Conservation (phyloP, 495 filamentous ascomycete species). For the Annulohypoxylon bovei region DNA sequence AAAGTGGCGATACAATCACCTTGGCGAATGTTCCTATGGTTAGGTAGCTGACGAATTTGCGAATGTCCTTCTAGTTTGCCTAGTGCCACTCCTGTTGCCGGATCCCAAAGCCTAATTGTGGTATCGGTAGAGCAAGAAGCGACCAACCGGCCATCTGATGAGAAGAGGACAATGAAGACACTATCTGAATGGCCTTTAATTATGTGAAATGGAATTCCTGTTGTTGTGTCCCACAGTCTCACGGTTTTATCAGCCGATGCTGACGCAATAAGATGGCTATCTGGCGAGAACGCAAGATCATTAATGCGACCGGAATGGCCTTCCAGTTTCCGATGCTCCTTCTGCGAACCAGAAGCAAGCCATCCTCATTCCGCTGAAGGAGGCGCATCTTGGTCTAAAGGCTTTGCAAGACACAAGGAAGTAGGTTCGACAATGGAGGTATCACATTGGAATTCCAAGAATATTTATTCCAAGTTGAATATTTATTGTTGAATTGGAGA, state of each 20-base stretch:
- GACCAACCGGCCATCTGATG: neutral
- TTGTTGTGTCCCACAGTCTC: neutral
- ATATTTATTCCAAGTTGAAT: neutral
- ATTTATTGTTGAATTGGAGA: neutral
- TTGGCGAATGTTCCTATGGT: slow-evolving; percentile 17
- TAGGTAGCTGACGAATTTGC: neutral
- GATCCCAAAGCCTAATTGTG: neutral
- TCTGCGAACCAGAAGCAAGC: neutral
- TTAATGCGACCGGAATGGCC: neutral
- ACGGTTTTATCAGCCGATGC: neutral
- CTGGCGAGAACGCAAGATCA: neutral
- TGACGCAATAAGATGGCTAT: neutral
- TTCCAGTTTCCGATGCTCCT: neutral
- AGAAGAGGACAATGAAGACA: neutral
- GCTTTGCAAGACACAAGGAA: neutral
- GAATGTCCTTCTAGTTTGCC: neutral
- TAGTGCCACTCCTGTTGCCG: neutral
- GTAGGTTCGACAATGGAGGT: neutral
- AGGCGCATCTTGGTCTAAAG: neutral
- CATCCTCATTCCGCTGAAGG: neutral
- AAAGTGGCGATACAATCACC: neutral
- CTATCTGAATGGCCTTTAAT: neutral
- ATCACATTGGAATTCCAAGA: neutral
- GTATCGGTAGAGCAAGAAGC: neutral
- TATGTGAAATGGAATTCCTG: neutral